These are phyloP conservation scores for Fusarium algeriense DNA, from an alignment of 2,329 filamentous ascomycete species.

Conservation along the genomic window DNA sequence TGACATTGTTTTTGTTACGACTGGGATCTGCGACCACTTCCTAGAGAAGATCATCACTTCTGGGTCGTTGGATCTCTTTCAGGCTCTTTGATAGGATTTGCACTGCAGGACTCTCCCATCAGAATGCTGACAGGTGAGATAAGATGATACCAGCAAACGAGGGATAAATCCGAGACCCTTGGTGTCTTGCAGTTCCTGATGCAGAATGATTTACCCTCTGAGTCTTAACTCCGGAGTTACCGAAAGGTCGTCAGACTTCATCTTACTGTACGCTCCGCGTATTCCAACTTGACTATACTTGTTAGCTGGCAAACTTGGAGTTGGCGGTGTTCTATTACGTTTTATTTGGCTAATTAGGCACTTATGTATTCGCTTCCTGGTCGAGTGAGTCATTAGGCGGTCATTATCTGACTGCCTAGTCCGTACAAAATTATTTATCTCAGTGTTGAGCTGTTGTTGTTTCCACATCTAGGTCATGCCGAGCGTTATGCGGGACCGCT, in stretches of 20 bases:
- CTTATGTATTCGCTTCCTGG: background rate
- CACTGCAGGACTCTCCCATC: background rate
- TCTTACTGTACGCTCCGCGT: conserved; percentile 27
- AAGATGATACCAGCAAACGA: conserved; percentile 13
- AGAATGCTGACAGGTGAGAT: conserved; percentile 37
- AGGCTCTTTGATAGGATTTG: conserved; percentile 9
- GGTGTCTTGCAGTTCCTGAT: conserved; percentile 1
- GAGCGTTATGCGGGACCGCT: conserved; percentile 32
- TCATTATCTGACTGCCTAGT: conserved; percentile 3
- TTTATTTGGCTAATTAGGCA: conserved; percentile 18
- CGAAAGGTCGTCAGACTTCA: conserved; percentile 26
- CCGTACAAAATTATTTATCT: background rate
- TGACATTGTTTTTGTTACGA: background rate
- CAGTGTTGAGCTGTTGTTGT: conserved; percentile 3
- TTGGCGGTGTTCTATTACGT: conserved; percentile 7
- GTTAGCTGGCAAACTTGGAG: conserved; percentile 7
- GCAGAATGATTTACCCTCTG: background rate
- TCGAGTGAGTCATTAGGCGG: conserved; percentile 16
- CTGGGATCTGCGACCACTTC: conserved; percentile 21
- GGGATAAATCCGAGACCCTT: background rate
- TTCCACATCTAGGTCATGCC: conserved; percentile 6
- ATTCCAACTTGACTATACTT: conserved; percentile 11
- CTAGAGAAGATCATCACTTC: conserved; percentile 1
- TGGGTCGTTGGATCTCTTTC: background rate
- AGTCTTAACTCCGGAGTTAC: conserved; percentile 42